Base-by-base conservation (phyloP, 2,329 filamentous ascomycete genomes). In the Botryosphaeria dothidea region DNA sequence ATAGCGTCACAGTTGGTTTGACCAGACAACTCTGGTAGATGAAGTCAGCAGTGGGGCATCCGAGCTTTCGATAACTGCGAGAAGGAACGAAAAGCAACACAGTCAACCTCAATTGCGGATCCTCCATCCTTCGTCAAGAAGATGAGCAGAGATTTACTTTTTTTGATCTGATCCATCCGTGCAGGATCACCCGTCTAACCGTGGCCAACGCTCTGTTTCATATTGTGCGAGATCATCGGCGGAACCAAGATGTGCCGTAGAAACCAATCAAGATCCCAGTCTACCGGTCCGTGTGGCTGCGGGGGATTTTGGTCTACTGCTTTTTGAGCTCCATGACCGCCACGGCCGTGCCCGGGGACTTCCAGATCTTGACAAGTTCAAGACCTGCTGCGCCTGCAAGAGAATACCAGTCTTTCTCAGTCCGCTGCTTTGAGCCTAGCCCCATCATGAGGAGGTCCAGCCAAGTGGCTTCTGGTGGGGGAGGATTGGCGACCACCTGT, bases 291-390 rank as follows among this genome's bases (percentile, higher is more conserved):
- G n/a, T n/a, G n/a, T n/a, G n/a, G n/a, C n/a, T n/a, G n/a, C n/a
- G n/a, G n/a, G n/a, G n/a, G n/a, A n/a, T n/a, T n/a, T n/a, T n/a
- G 31, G 2, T 34, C 46, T 51, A 17, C 46, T 17, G 11, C 46
- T 51, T 60, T 15, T 49, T 36, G 17, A 48, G 45, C 43, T 62
- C 58, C n/a, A 62, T 62, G 15, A 51, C n/a, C 9, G 27, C 58
- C 11, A 36, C 45, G 15, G 31, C 45, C 3, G 29, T 62, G 3
- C 13, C 25, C 13, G 29, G n/a, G 2, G 19, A 15, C 19, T 38
- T 36, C 60, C 48, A 54, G 19, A 63, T 43, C 19, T 63, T 54
- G 36, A 52, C 23, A 19, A 45, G n/a, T n/a, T 54, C 60, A 19
- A 54, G 60, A 3, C 34, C 48, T 1, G 60, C 48, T 4, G 19